phyloP scores from a whole-genome alignment of 1,284 basidiomycete species.

The Ganoderma boninense region DNA sequence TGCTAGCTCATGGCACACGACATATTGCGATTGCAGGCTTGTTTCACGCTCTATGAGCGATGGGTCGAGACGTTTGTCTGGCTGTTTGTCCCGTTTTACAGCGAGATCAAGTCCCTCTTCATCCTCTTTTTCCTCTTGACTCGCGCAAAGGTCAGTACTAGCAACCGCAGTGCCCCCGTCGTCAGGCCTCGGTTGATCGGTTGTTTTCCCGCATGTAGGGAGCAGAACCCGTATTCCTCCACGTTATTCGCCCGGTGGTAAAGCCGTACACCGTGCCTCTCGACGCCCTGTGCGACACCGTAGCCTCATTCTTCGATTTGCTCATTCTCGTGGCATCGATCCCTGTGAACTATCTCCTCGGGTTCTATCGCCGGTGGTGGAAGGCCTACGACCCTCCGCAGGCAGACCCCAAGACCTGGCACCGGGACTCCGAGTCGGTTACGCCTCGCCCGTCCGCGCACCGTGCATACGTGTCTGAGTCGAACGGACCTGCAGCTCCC shows the following conservation, averaged over 20 bases:
- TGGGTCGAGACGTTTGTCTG: constrained; percentile 67
- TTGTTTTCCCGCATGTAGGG: constrained; percentile 55
- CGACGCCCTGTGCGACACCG: constrained; percentile 65
- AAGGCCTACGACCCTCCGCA: constrained; percentile 29
- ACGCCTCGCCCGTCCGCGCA: constrained; percentile 25
- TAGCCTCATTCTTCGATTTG: constrained; percentile 70
- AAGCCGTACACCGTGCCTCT: constrained; percentile 72
- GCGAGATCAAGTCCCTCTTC: constrained; percentile 75
- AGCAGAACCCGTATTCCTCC: constrained; percentile 80
- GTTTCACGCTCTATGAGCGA: constrained; percentile 70
- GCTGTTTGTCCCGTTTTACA: constrained; percentile 80
- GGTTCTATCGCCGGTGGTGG: constrained; percentile 51
- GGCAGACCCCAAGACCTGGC: constrained; percentile 28
- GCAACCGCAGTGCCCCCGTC: not conserved
- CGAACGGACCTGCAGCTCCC: constrained; percentile 20
- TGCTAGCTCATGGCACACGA: constrained; percentile 5
- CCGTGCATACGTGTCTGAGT: constrained; percentile 27
- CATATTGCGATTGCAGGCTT: constrained; percentile 50
- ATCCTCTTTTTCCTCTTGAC: constrained; percentile 78
- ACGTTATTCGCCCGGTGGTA: constrained; percentile 74
- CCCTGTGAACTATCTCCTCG: constrained; percentile 56
- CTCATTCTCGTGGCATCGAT: constrained; percentile 61
- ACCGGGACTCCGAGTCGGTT: constrained; percentile 19
- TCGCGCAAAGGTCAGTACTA: constrained; percentile 68
- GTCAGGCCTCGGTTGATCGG: constrained; percentile 19